Conservation (phyloP, 306 rosid genomes). For the Styphnolobium japonicum region DNA sequence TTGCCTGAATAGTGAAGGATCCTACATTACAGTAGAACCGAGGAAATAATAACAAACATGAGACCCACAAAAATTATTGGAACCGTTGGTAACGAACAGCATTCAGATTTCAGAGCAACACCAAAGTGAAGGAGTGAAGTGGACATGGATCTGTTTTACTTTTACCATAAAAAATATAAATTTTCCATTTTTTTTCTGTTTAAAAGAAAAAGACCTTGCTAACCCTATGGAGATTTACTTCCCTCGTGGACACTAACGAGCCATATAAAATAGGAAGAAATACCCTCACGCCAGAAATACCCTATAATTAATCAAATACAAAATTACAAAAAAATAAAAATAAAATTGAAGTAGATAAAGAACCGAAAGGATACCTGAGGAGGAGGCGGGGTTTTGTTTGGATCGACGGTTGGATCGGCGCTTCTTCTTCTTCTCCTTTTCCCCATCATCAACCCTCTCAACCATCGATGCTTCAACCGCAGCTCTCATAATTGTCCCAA, state of each 20-base stretch:
- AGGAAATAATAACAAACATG: neutral
- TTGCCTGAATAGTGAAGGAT: neutral
- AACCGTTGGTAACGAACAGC: neutral
- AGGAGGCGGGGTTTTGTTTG: constrained; percentile 43
- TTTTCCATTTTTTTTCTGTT: neutral
- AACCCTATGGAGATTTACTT: neutral
- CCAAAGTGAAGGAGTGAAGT: neutral
- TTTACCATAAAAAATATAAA: neutral
- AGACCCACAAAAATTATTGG: neutral
- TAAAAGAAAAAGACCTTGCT: neutral
- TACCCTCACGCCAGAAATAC: neutral
- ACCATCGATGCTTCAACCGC: constrained; percentile 44
- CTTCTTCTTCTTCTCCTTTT: constrained; percentile 85
- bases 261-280: neutral
- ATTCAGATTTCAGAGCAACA: neutral
- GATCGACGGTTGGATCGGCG: constrained; percentile 76
- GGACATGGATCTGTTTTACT: neutral
- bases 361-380: constrained; percentile 31
- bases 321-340: neutral
- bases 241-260: neutral
- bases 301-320: neutral
- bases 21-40: too few relatives aligned
- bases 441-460: constrained; percentile 62
- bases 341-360: neutral
- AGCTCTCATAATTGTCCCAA: constrained; percentile 58